Percentiles rank a stretch among this genome's conserved stretches.
Evolutionary conservation across 192 early-diverging fungal genomes (phyloP).

Genomic region (Backusella parvicylindrica): DNA sequence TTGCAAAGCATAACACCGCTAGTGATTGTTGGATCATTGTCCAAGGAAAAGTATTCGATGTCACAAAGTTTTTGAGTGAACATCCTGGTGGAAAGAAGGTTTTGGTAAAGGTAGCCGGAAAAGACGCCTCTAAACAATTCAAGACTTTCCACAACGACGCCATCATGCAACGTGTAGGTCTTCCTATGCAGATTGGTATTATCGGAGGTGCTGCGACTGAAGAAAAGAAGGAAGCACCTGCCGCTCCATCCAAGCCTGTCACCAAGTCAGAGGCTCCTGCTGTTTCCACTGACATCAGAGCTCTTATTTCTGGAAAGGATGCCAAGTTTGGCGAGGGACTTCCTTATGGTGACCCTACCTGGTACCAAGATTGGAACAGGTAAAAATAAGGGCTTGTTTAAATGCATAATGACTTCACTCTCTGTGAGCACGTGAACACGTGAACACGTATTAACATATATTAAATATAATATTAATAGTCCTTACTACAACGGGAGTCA

Average conservation of each 20-base stretch:
- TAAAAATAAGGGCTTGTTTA: neutral
- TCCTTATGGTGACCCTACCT: slow-evolving; percentile 76
- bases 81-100: slow-evolving; percentile 95
- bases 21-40: slow-evolving; percentile 81
- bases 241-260: neutral
- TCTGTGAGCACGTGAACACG: neutral
- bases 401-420: neutral
- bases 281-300: neutral
- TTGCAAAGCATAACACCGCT: slow-evolving; percentile 61
- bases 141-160: slow-evolving; percentile 61
- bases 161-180: slow-evolving; percentile 32
- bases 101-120: slow-evolving; percentile 76
- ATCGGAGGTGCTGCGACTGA: slow-evolving; percentile 10
- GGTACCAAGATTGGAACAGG: slow-evolving; percentile 55
- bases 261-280: neutral
- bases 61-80: slow-evolving; percentile 67
- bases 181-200: slow-evolving; percentile 32
- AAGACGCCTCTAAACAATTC: slow-evolving; percentile 80
- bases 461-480: slow-evolving; percentile 20
- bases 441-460: neutral
- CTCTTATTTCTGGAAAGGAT: slow-evolving; percentile 33
- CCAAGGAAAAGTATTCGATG: slow-evolving; percentile 70
- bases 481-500: slow-evolving; percentile 83
- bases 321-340: slow-evolving; percentile 68
- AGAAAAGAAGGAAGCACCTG: neutral